phyloP scores from a whole-genome alignment of 768 basidiomycete genomes.

The Panaeolus papilionaceus region DNA sequence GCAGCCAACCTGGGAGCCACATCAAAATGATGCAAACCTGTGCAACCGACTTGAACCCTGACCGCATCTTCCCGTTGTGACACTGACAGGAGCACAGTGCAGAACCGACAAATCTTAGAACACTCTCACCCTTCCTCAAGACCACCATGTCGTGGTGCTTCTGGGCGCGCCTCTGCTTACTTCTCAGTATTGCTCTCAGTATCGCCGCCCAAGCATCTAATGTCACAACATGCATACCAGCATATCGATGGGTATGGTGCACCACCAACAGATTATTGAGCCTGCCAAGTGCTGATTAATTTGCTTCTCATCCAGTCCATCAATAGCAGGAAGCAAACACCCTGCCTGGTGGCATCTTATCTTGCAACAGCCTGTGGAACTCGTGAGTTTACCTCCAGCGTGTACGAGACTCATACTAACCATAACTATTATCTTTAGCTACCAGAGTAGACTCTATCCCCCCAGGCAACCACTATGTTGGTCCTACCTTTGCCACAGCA shows the following conservation, averaged over 20 bases:
- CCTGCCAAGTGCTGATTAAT: background rate
- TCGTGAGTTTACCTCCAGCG: conserved; percentile 22
- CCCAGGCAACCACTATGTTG: conserved; percentile 44
- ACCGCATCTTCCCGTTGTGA: conserved; percentile 11
- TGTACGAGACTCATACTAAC: background rate
- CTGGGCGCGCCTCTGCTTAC: conserved; percentile 22
- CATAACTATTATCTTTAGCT: conserved; percentile 34
- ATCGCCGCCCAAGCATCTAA: conserved; percentile 42
- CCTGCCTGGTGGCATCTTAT: conserved; percentile 57
- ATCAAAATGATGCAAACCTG: conserved; percentile 11
- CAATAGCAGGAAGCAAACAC: conserved; percentile 51
- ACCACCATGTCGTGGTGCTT: conserved; percentile 21
- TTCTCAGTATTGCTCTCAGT: conserved; percentile 23
- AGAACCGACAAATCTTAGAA: background rate
- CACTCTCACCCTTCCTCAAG: conserved; percentile 14
- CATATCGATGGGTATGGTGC: conserved; percentile 44
- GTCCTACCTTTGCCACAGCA: conserved; percentile 41
- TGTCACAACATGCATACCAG: conserved; percentile 41
- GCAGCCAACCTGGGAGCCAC: background rate
- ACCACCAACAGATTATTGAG: background rate
- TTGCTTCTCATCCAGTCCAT: conserved; percentile 35
- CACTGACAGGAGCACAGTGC: background rate
- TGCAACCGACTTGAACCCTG: background rate
- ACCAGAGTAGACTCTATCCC: conserved; percentile 47
- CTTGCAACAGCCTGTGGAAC: conserved; percentile 48